Base-by-base conservation (phyloP, 805 yeast species). In the Metschnikowia matae region DNA sequence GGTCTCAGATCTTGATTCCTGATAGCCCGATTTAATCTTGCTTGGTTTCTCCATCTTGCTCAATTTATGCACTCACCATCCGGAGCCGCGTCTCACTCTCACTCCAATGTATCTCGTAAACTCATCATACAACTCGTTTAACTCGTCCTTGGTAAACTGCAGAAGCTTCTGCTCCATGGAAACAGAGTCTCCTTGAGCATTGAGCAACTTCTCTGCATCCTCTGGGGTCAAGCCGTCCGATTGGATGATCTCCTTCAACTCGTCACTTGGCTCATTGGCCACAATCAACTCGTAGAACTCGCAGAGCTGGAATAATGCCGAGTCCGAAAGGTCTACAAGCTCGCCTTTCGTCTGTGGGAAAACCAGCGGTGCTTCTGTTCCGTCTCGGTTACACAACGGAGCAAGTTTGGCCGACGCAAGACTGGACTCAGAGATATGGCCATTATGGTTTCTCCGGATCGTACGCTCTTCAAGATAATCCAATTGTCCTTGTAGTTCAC, bases 401-500 rank as follows among this genome's bases (percentile, higher is more conserved):
- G 86, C 87, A n/a, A 89, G 61, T 6, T 64, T 54, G 1, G 57
- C 60, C 2, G 41, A 21, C n/a, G 21, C 44, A 15, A 75, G 82
- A 14, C 69, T 69, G 10, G 68, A 66, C 0, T 65, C 63, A 0
- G 62, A 57, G 49, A 82, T 72, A 23, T 76, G 74, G 1, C 87
- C 72, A 63, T 90, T 90, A 54, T 80, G 78, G 3, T 83, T 71
- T 65, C 98, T 77, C 55, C 87, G 77, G 40, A 87, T 78, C 15
- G 86, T 79, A 57, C 96, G 78, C 57, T 87, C 88, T 62, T 91
- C 98, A 33, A 87, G 64, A 21, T 78, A 72, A 48, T 87, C 91
- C 61, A 91, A 75, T 68, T 91, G 97, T 7, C 88, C 87, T 67
- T 91, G 97, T 49, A 91, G 70, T 66, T 91, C 98, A 10, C 88